phyloP scores from a whole-genome alignment of 2,329 filamentous ascomycete species.

The Nemania serpens region DNA sequence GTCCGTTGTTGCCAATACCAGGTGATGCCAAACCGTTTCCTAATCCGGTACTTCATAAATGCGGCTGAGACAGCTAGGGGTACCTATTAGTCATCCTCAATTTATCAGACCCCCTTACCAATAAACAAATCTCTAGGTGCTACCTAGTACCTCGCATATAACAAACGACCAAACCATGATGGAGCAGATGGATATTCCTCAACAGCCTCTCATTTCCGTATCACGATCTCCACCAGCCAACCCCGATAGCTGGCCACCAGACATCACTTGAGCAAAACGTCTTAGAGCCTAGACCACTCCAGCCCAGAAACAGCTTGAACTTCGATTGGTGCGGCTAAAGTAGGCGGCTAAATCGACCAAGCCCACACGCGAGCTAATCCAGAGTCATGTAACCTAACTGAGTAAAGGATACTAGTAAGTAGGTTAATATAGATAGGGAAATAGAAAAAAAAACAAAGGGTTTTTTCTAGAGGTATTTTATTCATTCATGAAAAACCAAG shows the following conservation, averaged over 20 bases:
- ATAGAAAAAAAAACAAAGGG: too few species aligned
- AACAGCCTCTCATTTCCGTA: neutral
- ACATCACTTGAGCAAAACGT: too few species aligned
- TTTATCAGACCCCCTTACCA: neutral
- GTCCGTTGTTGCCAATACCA: too few species aligned
- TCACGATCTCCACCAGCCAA: neutral
- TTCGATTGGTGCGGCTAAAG: conserved; percentile 28
- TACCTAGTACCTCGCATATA: neutral
- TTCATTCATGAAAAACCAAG: too few species aligned
- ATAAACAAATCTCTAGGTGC: neutral
- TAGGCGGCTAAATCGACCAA: conserved; percentile 20
- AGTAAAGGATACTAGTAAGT: too few species aligned
- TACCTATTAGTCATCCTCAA: too few species aligned
- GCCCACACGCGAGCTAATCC: conserved; percentile 8
- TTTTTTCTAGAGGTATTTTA: too few species aligned
- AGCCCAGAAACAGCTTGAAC: neutral
- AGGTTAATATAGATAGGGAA: too few species aligned
- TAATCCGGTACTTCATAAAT: conserved; percentile 1
- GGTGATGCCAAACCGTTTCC: too few species aligned
- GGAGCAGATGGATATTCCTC: neutral
- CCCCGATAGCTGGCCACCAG: neutral
- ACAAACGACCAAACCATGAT: neutral
- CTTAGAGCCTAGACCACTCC: too few species aligned
- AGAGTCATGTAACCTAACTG: too few species aligned
- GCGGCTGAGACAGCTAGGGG: neutral